Base-by-base conservation (phyloP, 2,329 filamentous ascomycete species). In the Stemphylium lycopersici region DNA sequence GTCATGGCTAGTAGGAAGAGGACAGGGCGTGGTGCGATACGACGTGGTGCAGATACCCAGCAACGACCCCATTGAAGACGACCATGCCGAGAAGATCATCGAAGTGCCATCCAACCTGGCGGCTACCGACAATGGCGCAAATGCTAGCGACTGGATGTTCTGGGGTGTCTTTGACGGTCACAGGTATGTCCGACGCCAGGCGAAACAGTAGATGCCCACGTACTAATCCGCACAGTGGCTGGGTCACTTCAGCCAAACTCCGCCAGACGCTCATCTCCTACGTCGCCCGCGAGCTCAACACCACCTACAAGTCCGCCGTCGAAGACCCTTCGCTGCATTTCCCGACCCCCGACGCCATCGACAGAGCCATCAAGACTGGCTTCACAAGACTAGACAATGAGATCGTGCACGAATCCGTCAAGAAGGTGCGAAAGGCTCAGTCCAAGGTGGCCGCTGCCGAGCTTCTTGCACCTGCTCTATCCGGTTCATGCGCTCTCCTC, bases 151-250 rank as follows among this genome's bases (percentile, higher is more conserved):
- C 76, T 99, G 95, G 95, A 98, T 98, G 92, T 99, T 99, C 76
- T 99, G 96, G 95, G 95, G 93, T 53, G 93, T 99, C 15, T 99
- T 98, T 76, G 95, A 99, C 72, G 95, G 95, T 0, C 95, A 99
- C 77, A 91, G 90, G 91, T 93, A 80, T 76, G 84, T 10, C 24
- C 10, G 16, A 18, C 11, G 18, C 8, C 15, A 15, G 20, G 20
- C 15, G 4, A 13, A 18, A n/a, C 15, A 11, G 47, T 24, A 20
- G 39, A 33, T n/a, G 40, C 34, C 18, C 58, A 11, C 3, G 6
- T 29, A 29, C 58, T 65, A 52, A 41, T 37, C 2, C 31, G 22
- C 12, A 52, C 65, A 96, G 91, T 40, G 95, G 95, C 65, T 99
- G 95, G 95, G 97, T 95, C 4, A 99, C 95, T 6, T 98, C 95